Conservation (phyloP, 2,329 filamentous ascomycete genomes). For the Neobulgaria alba region DNA sequence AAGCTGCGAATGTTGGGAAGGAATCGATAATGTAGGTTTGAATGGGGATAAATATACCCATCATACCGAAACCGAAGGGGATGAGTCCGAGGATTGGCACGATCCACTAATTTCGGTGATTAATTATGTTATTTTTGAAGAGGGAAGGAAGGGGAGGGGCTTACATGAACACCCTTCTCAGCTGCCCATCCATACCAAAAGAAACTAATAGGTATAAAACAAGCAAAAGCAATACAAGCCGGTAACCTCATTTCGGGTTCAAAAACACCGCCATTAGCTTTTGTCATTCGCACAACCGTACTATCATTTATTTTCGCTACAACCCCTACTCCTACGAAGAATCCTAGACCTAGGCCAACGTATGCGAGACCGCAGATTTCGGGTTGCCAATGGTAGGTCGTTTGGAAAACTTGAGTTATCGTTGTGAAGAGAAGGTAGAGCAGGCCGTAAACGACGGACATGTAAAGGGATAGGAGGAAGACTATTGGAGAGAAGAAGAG, state of each 20-base stretch:
- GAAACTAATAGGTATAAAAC: background rate
- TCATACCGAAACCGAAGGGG: slow-evolving; percentile 31
- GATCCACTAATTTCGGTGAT: slow-evolving; percentile 41
- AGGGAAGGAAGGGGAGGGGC: background rate
- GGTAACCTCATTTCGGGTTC: slow-evolving; percentile 52
- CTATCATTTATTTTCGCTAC: slow-evolving; percentile 38
- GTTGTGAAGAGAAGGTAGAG: slow-evolving; percentile 46
- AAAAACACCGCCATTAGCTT: slow-evolving; percentile 43
- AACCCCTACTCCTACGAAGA: slow-evolving; percentile 31
- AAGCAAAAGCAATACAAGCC: slow-evolving; percentile 11
- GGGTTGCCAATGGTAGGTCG: slow-evolving; percentile 34
- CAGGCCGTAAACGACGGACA: slow-evolving; percentile 43
- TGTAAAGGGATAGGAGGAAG: slow-evolving; percentile 39
- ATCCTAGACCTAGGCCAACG: slow-evolving; percentile 36
- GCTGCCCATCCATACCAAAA: background rate
- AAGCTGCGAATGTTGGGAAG: slow-evolving; percentile 47
- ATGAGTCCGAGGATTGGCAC: slow-evolving; percentile 42
- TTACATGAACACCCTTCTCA: background rate
- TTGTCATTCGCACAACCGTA: slow-evolving; percentile 40
- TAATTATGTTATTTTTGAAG: background rate
- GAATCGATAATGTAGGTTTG: slow-evolving; percentile 49
- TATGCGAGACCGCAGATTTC: slow-evolving; percentile 38
- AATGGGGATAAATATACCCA: slow-evolving; percentile 48
- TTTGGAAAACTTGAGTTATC: slow-evolving; percentile 40
- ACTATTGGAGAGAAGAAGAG: slow-evolving; percentile 31